Evolutionary conservation across 2,329 filamentous ascomycete genomes (phyloP), one percentile per base, ranked within the genome.

Genomic region (Colletotrichum brevisporum): DNA sequence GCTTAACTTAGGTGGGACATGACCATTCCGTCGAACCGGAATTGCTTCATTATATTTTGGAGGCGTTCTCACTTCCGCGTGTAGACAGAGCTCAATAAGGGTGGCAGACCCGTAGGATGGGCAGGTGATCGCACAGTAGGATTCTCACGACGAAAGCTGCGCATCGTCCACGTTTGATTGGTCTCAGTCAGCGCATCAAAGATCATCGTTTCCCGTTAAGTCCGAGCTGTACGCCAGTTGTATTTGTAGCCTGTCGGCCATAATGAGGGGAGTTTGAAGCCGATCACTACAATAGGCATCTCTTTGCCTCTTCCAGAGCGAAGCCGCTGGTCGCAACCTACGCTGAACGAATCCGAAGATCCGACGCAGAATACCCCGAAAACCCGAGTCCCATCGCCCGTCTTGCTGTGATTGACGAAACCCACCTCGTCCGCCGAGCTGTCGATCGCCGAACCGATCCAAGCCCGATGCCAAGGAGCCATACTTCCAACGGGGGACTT

Each of bases 401-500:
- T 36, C 36, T 36, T n/a, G 15, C 41, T 15, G 13, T 43, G 16
- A 15, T n/a, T 43, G 15, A n/a, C 13, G 16, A 43, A 43, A 6
- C 4, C 15, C 41, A n/a, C 13, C 41, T 43, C 16, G 41, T 43
- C 41, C 31, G 31, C 31, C 13, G 16, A 43, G 41, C 41, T 43
- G 31, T 16, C 47, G 5, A 52, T 52, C 50, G 21, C 18, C 24
- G 21, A 52, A 5, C 39, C 39, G 59, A 24, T 51, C n/a, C 13
- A 36, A n/a, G 50, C n/a, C 36, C 45, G 26, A 8, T 39, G 48
- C 48, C 54, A 59, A 59, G 61, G 36, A 36, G 27, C 9, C 27
- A 50, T n/a, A 2, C 31, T 9, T 36, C 31, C 31, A 8, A 36
- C 31, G 31, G 6, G 31, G 3, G 21, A 8, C 31, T 36, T 36